Conservation (phyloP, 176 grass and related monocot species). For the Rhynchospora tenuis region DNA sequence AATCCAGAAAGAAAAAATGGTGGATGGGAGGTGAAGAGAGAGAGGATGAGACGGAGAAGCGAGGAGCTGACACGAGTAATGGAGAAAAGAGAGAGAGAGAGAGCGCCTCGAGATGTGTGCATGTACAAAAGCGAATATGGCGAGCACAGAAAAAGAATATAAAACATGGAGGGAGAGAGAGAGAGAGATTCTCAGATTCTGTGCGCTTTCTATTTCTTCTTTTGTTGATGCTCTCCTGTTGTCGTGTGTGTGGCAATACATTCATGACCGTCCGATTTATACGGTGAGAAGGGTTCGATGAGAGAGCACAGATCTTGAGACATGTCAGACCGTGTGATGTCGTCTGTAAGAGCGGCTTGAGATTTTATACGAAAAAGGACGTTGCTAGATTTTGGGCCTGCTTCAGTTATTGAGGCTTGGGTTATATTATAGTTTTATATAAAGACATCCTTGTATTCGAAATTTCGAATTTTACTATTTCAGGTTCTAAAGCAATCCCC, state of each 20-base stretch:
- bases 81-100: background rate
- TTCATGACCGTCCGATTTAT: background rate
- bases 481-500: background rate
- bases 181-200: background rate
- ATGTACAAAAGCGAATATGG: constrained; percentile 12
- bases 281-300: background rate
- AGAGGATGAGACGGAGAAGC: background rate
- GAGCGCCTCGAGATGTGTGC: constrained; percentile 12
- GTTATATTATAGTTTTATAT: too few species aligned
- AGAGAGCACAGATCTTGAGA: background rate
- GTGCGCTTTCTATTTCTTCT: background rate
- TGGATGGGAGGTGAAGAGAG: background rate
- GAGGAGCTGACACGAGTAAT: background rate
- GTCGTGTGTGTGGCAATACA: background rate
- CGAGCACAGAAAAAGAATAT: background rate
- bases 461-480: too few species aligned
- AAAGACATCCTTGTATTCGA: too few species aligned
- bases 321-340: background rate
- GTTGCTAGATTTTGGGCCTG: background rate
- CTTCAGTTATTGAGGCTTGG: too few species aligned
- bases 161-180: background rate
- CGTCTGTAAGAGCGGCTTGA: background rate
- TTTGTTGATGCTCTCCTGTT: background rate
- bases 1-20: background rate
- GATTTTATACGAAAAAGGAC: background rate